These are phyloP conservation scores for Ajuga reptans DNA, from an alignment of 305 asterid genomes.

Conservation along the genomic window DNA sequence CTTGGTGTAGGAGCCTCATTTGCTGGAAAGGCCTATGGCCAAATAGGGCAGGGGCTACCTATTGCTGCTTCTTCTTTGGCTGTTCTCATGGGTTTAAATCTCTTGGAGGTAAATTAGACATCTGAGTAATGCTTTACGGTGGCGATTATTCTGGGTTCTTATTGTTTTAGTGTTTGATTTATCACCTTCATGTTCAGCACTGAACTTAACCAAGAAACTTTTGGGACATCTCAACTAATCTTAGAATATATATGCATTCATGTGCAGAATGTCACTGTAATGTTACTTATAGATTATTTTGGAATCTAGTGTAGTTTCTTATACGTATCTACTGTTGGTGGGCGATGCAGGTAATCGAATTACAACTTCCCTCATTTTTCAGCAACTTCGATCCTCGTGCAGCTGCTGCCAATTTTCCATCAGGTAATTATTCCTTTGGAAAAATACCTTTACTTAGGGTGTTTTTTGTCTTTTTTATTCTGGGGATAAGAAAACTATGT, in stretches of 20 bases:
- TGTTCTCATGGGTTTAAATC: constrained; percentile 82
- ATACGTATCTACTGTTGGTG: neutral
- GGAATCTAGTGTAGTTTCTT: neutral
- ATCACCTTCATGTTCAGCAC: neutral
- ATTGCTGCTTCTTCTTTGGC: constrained; percentile 83
- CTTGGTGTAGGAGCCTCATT: constrained; percentile 92
- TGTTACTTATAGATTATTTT: constrained; percentile 1
- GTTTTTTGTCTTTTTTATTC: neutral
- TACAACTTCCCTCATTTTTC: constrained; percentile 91
- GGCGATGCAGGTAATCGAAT: constrained; percentile 60
- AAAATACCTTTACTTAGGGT: neutral
- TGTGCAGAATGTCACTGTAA: neutral
- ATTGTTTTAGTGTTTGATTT: neutral
- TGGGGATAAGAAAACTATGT: neutral
- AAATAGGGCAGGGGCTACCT: constrained; percentile 90
- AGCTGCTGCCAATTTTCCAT: constrained; percentile 84
- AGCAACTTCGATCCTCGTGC: constrained; percentile 87
- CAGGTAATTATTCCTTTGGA: constrained; percentile 40
- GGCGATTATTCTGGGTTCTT: neutral
- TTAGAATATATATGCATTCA: neutral
- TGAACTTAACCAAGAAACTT: neutral
- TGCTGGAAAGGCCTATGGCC: constrained; percentile 99
- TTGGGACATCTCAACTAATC: neutral
- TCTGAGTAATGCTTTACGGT: neutral
- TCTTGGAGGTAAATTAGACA: constrained; percentile 58